Conservation (phyloP, 163 green algal genomes). For the Chloromonas sp. region DNA sequence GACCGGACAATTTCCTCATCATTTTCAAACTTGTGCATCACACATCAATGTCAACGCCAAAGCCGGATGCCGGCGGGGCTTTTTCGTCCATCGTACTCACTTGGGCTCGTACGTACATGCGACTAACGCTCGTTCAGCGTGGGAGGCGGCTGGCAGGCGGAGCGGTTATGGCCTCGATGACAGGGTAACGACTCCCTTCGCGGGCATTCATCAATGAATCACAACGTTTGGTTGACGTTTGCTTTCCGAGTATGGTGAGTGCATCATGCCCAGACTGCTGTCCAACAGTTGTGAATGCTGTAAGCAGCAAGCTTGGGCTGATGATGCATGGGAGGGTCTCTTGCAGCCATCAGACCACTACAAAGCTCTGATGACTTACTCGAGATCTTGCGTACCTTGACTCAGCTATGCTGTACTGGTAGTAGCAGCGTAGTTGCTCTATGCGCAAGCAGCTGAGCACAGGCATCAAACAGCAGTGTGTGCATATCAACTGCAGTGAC, state of each 20-base stretch:
- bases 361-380: too few relatives aligned
- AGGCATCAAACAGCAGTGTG: too few relatives aligned
- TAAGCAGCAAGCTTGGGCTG: neutral
- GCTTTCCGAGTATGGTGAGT: constrained; percentile 6
- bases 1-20: too few relatives aligned
- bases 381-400: neutral
- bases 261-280: neutral
- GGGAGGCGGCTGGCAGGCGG: too few relatives aligned
- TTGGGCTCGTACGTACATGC: too few relatives aligned
- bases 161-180: too few relatives aligned
- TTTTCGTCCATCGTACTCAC: too few relatives aligned
- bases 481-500: constrained; percentile 1
- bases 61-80: too few relatives aligned
- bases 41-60: too few relatives aligned
- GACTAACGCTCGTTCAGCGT: too few relatives aligned
- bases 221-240: constrained; percentile 27
- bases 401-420: neutral
- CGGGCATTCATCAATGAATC: neutral
- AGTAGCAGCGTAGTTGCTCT: neutral
- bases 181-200: too few relatives aligned
- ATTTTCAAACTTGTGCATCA: too few relatives aligned
- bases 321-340: neutral
- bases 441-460: neutral
- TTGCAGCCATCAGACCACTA: neutral
- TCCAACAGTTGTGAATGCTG: neutral